Base-by-base conservation (phyloP, 1,139 yeast genomes). In the Petasospora fabianii region DNA sequence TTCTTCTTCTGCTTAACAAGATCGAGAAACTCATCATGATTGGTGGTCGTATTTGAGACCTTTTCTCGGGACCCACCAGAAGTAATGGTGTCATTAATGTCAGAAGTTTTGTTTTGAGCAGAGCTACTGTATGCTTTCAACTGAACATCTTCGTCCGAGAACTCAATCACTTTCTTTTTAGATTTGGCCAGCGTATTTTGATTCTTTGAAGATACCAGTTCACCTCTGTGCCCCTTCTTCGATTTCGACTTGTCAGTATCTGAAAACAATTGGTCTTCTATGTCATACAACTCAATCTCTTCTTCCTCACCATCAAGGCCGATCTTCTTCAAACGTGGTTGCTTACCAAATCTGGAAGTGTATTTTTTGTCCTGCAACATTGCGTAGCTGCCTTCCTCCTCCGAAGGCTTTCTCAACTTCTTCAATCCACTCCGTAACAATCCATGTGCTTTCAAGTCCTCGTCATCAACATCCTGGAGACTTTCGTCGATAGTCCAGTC, bases 181-280 rank as follows among this genome's bases (percentile, higher is more conserved):
- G 18, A 3, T n/a, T 26, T 27, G 16, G 34, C 22, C 29, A 24
- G 34, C 31, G 9, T 24, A 18, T 38, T 26, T 21, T 34, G 34
- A 21, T 27, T 38, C 11, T 30, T 21, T 9, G 34, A 32, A 5
- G 26, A 14, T 7, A 22, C 31, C 4, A 6, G 12, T 3, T 21
- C 27, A 14, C n/a, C 28, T 10, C 6, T 9, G 6, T 27, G 5
- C 8, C 12, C 19, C 19, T 20, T 30, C 27, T 4, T n/a, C 28
- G 19, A 30, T 5, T 24, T 22, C 17, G 11, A 16, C 20, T 17
- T 22, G 3, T 19, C 13, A 9, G n/a, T n/a, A n/a, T n/a, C n/a
- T n/a, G 36, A 29, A 17, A 32, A 42, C 27, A 42, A 32, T 4
- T 31, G 41, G 5, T 17, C 26, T 20, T 39, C 46, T 6, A 34